A percentile compares a stretch with the other conserved stretches of the same genome.
These are phyloP conservation scores for Jatropha podagrica DNA, from an alignment of 441 rosid genomes.

Conservation along the genomic window DNA sequence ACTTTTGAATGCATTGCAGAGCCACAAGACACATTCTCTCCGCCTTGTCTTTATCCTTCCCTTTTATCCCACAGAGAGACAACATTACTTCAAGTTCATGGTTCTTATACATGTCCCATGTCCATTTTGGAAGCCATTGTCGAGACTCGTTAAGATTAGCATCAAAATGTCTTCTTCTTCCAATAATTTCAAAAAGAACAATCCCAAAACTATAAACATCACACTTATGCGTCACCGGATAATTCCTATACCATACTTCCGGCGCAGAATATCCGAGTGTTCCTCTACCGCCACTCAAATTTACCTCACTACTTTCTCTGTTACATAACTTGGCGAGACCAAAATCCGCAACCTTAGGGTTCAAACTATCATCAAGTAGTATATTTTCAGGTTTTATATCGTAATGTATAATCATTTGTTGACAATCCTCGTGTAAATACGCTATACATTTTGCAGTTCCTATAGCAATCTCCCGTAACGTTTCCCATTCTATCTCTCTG, in stretches of 20 bases:
- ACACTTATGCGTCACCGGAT: constrained; percentile 25
- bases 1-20: constrained; percentile 15
- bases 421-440: constrained; percentile 31
- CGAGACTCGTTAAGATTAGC: constrained; percentile 4
- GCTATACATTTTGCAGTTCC: constrained; percentile 32
- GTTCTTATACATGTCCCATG: constrained; percentile 22
- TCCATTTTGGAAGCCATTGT: constrained; percentile 26
- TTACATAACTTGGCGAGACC: constrained; percentile 28
- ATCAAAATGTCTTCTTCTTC: constrained; percentile 21
- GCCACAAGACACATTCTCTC: constrained; percentile 18
- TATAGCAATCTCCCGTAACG: constrained; percentile 25
- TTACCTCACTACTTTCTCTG: constrained; percentile 12
- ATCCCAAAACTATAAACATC: constrained; percentile 37
- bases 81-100: constrained; percentile 12
- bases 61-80: constrained; percentile 15
- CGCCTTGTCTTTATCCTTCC: constrained; percentile 17
- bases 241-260: constrained; percentile 12
- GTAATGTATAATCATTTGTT: constrained; percentile 21
- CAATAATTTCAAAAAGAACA: constrained; percentile 28
- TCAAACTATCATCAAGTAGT: constrained; percentile 24
- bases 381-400: constrained; percentile 32
- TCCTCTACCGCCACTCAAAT: constrained; percentile 17
- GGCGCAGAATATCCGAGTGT: constrained; percentile 26
- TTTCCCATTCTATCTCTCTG: constrained; percentile 17
- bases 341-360: constrained; percentile 32